These are phyloP conservation scores for Syzygium aqueum DNA, from an alignment of 345 rosid genomes.

Conservation along the genomic window DNA sequence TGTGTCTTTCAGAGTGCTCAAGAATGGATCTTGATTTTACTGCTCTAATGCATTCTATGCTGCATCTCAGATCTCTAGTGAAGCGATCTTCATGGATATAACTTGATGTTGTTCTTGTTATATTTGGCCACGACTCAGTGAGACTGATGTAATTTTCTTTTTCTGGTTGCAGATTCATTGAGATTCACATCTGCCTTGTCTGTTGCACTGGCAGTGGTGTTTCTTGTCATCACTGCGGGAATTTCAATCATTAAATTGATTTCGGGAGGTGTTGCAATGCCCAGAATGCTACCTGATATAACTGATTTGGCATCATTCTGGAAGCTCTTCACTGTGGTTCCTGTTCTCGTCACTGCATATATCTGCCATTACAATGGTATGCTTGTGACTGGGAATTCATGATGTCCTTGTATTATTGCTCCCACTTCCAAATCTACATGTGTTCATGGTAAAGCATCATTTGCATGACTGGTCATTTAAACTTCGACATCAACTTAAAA, in stretches of 20 bases:
- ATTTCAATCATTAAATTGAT: slow-evolving; percentile 57
- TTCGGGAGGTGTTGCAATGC: slow-evolving; percentile 58
- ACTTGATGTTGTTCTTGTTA: background rate
- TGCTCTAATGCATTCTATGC: background rate
- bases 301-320: slow-evolving; percentile 62
- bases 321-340: slow-evolving; percentile 83
- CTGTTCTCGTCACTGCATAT: slow-evolving; percentile 83
- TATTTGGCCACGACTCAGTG: background rate
- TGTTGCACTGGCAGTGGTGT: slow-evolving; percentile 69
- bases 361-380: slow-evolving; percentile 89
- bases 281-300: slow-evolving; percentile 68
- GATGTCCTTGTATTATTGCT: background rate
- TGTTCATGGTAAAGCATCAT: background rate
- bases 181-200: slow-evolving; percentile 85
- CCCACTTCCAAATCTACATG: background rate
- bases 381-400: background rate
- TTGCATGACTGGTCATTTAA: background rate
- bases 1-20: background rate
- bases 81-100: background rate
- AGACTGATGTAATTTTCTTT: background rate
- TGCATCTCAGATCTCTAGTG: background rate
- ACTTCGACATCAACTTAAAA: background rate
- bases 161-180: slow-evolving; percentile 66
- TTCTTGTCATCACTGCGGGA: slow-evolving; percentile 66
- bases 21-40: background rate